Conservation (phyloP, 2,329 filamentous ascomycete genomes). For the Pseudopyricularia cyperi region DNA sequence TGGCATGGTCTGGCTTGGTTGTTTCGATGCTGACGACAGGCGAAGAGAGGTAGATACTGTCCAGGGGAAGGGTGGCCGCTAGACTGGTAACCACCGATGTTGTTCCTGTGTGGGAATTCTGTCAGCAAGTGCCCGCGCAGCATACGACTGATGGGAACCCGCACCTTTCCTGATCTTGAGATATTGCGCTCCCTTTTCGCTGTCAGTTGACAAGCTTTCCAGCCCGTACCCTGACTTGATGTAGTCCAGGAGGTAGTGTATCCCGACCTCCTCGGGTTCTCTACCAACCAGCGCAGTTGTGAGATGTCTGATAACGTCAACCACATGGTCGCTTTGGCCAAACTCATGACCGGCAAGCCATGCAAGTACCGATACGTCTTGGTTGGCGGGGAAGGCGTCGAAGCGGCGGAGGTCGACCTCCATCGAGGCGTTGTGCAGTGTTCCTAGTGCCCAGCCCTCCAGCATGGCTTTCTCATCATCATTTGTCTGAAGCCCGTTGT, state of each 20-base stretch:
- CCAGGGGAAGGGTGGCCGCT: background rate
- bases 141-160: background rate
- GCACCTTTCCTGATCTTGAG: background rate
- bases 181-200: background rate
- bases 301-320: background rate
- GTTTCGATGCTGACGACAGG: conserved; percentile 16
- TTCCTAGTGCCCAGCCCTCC: background rate
- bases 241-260: background rate
- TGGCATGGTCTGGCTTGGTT: conserved; percentile 11
- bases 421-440: background rate
- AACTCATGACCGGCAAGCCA: background rate
- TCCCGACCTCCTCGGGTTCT: background rate
- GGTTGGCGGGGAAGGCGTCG: background rate
- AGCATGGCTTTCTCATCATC: background rate
- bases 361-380: background rate
- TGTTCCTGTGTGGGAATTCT: background rate
- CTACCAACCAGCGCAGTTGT: background rate
- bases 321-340: background rate
- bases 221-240: background rate
- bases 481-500: background rate
- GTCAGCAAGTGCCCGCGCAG: background rate
- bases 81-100: background rate
- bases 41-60: conserved; percentile 10
- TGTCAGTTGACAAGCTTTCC: background rate
- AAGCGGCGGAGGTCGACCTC: background rate